A percentile compares a stretch with the other conserved stretches of the same genome.
phyloP scores from a whole-genome alignment of 2,329 filamentous ascomycete species.

The Diplodia corticola region DNA sequence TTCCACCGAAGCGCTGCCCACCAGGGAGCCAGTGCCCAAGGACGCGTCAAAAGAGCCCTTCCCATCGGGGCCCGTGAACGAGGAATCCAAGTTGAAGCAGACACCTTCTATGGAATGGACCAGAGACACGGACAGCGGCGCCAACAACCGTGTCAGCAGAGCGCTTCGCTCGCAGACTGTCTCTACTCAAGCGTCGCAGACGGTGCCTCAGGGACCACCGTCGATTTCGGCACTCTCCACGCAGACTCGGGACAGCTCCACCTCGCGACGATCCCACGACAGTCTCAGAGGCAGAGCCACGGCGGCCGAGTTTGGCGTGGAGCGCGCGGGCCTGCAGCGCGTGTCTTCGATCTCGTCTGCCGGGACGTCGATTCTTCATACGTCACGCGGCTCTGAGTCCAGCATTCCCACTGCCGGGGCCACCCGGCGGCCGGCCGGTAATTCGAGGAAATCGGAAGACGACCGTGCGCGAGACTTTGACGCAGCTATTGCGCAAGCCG shows the following conservation, averaged over 20 bases:
- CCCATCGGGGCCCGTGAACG: neutral
- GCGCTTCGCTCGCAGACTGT: conserved; percentile 11
- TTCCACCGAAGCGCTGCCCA: neutral
- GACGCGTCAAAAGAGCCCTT: neutral
- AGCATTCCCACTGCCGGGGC: conserved; percentile 27
- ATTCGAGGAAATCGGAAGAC: conserved; percentile 40
- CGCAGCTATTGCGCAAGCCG: conserved; percentile 47
- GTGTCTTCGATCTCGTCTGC: conserved; percentile 39
- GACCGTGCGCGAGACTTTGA: conserved; percentile 49
- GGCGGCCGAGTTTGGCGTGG: conserved; percentile 30
- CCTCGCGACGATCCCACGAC: conserved; percentile 7
- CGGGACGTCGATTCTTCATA: conserved; percentile 36
- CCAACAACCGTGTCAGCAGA: neutral
- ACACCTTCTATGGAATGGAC: neutral
- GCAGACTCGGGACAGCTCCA: conserved; percentile 12
- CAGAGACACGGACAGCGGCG: neutral
- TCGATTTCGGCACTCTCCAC: conserved; percentile 11
- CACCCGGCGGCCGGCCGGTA: conserved; percentile 24
- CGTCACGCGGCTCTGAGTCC: conserved; percentile 35
- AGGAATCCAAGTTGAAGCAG: neutral
- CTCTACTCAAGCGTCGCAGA: conserved; percentile 12
- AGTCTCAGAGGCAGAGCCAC: conserved; percentile 13
- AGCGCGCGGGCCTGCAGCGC: conserved; percentile 36
- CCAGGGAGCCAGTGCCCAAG: neutral
- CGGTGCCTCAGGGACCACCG: neutral